Base-by-base conservation (phyloP, 495 filamentous ascomycete species). In the Choiromyces venosus region DNA sequence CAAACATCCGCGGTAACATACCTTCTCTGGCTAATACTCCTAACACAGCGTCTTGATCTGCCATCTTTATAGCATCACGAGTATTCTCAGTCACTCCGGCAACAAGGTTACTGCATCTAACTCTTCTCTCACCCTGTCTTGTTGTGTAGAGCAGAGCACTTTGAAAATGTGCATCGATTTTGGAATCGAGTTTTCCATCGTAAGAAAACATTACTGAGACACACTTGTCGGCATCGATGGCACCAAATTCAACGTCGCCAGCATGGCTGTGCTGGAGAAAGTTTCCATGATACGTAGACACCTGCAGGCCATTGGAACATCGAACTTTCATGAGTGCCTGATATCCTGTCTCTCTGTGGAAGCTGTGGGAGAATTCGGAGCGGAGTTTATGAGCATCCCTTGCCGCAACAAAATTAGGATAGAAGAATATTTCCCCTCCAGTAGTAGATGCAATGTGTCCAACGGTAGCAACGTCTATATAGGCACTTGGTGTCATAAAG, bases 281-380 rank as follows among this genome's bases (percentile, higher is more conserved):
- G 84, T 98, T 98, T 71, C 95, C 95, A 76, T 96, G 92, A 81
- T 98, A 99, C 38, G 89, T 88, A 29, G 92, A 90, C 21, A 99
- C 92, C 83, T 99, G 95, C 38, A 99, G 87, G 21, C 95, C 95
- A 80, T 96, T 98, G 10, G 93, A 97, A 83, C 95, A 99, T 65
- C 95, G 91, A 69, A 98, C 95, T 85, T 99, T 99, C 93, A 99
- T 95, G 77, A 98, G 86, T 10, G 93, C 93, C 83, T 97, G 94
- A 81, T 94, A 99, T 37, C 95, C 95, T 25, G 94, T 96, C 81
- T 97, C 94, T 73, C 95, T 86, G 2, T 89, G 93, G n/a, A 97
- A 88, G 9, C 91, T 90, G 79, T 97, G 95, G 71, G 89, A 87
- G 76, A 99, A 87, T 82, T 99, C 95, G 56, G 91, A 86, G 4